These are phyloP conservation scores for Pestalotiopsis sp. DNA, from an alignment of 2,329 filamentous ascomycete genomes.

Conservation along the genomic window DNA sequence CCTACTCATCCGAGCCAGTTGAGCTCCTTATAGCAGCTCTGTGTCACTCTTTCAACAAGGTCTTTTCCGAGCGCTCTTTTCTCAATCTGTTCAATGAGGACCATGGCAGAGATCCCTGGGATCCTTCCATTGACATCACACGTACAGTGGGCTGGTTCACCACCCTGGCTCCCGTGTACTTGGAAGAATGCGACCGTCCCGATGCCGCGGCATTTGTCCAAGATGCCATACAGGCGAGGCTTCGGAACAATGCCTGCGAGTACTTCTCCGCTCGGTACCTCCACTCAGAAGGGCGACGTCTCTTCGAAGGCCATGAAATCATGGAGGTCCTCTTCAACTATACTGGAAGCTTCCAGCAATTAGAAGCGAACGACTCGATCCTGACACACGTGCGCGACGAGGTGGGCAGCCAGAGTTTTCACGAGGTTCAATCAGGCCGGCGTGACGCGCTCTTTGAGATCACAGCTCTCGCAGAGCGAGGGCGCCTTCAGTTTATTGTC, in stretches of 20 bases:
- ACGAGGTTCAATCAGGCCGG: neutral
- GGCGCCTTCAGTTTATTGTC: neutral
- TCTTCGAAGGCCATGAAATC: neutral
- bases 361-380: neutral
- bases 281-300: neutral
- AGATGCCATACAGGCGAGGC: neutral
- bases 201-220: neutral
- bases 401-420: neutral
- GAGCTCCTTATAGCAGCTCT: neutral
- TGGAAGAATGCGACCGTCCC: neutral
- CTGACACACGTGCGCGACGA: neutral
- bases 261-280: neutral
- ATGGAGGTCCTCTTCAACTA: neutral
- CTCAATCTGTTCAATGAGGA: neutral
- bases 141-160: neutral
- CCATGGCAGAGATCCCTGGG: neutral
- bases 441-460: neutral
- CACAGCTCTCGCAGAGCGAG: neutral
- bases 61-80: neutral
- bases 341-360: neutral
- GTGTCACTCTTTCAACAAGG: neutral
- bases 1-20: neutral
- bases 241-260: neutral
- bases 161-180: neutral
- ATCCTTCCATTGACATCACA: neutral